Evolutionary conservation across 768 basidiomycete species (phyloP), one percentile per base, ranked within the genome.

Genomic region (Rhodotorula toruloides): DNA sequence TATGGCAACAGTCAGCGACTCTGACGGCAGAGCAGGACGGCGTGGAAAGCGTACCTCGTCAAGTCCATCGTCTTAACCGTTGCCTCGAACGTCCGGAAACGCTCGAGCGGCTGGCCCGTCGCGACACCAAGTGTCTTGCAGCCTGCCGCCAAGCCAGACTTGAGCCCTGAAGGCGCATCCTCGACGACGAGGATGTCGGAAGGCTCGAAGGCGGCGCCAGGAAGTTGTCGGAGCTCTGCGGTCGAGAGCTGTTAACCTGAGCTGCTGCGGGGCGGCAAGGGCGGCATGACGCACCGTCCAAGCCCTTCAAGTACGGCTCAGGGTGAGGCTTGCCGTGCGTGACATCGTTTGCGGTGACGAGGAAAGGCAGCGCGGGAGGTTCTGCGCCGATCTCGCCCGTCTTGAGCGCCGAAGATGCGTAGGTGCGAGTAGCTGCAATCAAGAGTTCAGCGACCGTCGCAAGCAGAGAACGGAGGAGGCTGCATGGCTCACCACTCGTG

Each of bases 91-190:
- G 80, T 78, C 22, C 82, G 64, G 68, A 97, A 80, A 40, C 76
- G 76, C 47, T 83, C 81, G 25, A 84, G 79, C 32, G 82, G 74
- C 59, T 91, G 88, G 10, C 87, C 88, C 39, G 92, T 93, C 75
- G 88, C 89, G 2, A 92, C 88, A 1, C 87, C 92, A 21, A 94
- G 81, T 0, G 87, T 88, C 53, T 77, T 81, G 54, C 87, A 82
- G 17, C 90, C 89, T 25, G 90, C 87, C 12, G 87, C 85, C 53
- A 82, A 83, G 29, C 90, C 90, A 22, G 88, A 82, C 65, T 79
- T 80, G 69, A 92, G 78, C 5, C 92, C 92, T 21, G 89, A 86
- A 8, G 90, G 87, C 3, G 92, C 91, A 74, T 96, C 92, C 73
- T 93, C 91, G 6, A 96, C 81, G 13, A 94, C 91, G 64, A 94